A percentile compares a stretch with the other conserved stretches of the same genome.
These are phyloP conservation scores for Butyriboletus regius DNA, from an alignment of 1,284 basidiomycete genomes.

Conservation along the genomic window DNA sequence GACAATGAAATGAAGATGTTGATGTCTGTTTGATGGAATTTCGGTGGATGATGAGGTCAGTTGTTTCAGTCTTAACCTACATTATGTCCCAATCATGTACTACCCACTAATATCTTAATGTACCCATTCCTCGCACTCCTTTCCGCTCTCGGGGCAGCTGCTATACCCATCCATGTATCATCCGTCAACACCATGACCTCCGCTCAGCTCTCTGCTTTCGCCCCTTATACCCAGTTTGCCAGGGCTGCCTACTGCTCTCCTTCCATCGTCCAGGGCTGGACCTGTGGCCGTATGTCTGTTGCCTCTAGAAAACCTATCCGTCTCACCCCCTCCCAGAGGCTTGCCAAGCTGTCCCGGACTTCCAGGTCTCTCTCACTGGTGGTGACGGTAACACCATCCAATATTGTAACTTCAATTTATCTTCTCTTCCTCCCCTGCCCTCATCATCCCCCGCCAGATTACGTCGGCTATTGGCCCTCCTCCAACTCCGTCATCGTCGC, in stretches of 20 bases:
- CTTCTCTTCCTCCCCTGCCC: not conserved
- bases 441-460: slow-evolving; percentile 21
- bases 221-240: slow-evolving; percentile 46
- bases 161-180: slow-evolving; percentile 11
- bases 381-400: slow-evolving; percentile 35
- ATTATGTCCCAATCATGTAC: not conserved
- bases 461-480: slow-evolving; percentile 33
- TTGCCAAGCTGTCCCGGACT: slow-evolving; percentile 35
- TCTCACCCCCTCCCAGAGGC: slow-evolving; percentile 22
- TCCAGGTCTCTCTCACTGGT: slow-evolving; percentile 34
- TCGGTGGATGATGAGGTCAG: slow-evolving; percentile 14
- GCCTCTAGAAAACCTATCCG: not conserved
- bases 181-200: slow-evolving; percentile 33
- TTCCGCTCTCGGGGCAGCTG: slow-evolving; percentile 4
- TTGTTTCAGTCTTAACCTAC: not conserved
- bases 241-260: slow-evolving; percentile 47
- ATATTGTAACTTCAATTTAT: slow-evolving; percentile 30
- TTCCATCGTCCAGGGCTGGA: slow-evolving; percentile 37
- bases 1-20: slow-evolving; percentile 9
- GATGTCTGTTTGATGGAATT: slow-evolving; percentile 17
- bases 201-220: slow-evolving; percentile 34
- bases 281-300: slow-evolving; percentile 39
- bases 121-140: slow-evolving; percentile 4
- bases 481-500: slow-evolving; percentile 29
- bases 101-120: slow-evolving; percentile 8